A percentile compares a stretch with the other conserved stretches of the same genome.
Evolutionary conservation across 495 filamentous ascomycete species (phyloP).

Genomic region (Neurospora tetraspora): DNA sequence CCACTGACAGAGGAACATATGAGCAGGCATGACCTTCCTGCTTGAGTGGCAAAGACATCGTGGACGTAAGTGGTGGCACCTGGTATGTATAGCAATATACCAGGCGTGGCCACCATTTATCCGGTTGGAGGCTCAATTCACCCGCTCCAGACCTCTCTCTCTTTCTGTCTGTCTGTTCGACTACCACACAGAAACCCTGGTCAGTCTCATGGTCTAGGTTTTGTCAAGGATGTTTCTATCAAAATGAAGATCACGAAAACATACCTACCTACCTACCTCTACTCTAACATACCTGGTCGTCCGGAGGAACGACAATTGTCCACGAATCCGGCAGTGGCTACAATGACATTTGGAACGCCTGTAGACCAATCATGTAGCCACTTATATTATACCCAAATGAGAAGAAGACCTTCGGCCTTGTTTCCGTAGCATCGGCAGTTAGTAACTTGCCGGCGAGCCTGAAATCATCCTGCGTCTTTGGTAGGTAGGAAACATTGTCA

Average conservation of each 20-base stretch:
- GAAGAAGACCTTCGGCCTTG: slow-evolving; percentile 22
- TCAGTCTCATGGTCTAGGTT: background rate
- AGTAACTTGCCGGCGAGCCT: slow-evolving; percentile 4
- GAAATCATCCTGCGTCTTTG: slow-evolving; percentile 5
- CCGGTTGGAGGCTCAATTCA: slow-evolving; percentile 13
- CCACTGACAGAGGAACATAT: background rate
- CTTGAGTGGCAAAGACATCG: background rate
- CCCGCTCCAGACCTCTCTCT: background rate
- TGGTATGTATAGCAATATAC: background rate
- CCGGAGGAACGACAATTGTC: slow-evolving; percentile 32
- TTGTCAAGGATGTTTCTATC: background rate
- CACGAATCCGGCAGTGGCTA: slow-evolving; percentile 27
- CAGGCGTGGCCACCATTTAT: slow-evolving; percentile 9
- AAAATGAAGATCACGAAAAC: too few relatives aligned
- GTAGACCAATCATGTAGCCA: slow-evolving; percentile 23
- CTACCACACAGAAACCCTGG: background rate
- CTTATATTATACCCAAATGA: slow-evolving; percentile 28
- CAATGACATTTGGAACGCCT: slow-evolving; percentile 23
- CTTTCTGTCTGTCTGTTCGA: background rate
- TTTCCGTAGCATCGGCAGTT: slow-evolving; percentile 38
- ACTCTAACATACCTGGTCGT: background rate
- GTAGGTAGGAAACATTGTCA: background rate
- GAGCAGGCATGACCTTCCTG: slow-evolving; percentile 5
- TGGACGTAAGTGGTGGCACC: background rate
- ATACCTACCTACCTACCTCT: too few relatives aligned